Base-by-base conservation (phyloP, 768 basidiomycete species). In the Boletus fagicola region DNA sequence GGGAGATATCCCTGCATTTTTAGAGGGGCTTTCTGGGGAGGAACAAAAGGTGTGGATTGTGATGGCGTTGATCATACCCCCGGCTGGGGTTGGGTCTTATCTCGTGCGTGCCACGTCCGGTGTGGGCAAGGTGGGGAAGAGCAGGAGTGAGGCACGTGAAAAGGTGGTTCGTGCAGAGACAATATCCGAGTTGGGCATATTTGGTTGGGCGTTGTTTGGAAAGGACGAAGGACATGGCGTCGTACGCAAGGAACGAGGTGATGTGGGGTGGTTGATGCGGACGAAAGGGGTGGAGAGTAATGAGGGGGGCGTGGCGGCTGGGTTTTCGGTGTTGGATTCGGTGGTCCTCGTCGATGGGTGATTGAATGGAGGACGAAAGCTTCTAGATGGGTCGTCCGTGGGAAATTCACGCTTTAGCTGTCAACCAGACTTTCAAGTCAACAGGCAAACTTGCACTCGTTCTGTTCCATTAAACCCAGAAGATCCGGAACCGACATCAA, bases 201-300 rank as follows among this genome's bases (percentile, higher is more conserved):
- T 92, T 69, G 94, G 96, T 1, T 92, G 90, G 80, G 83, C 85
- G 2, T 69, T 98, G 60, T 95, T 97, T 67, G 84, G 85, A 20
- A 66, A n/a, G n/a, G n/a, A n/a, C n/a, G n/a, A 59, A 6, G 60
- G 60, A 0, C 9, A 68, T 12, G 74, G 73, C 5, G 66, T 74
- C 28, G 67, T 74, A 16, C 54, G 63, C 40, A 58, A 83, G 43
- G 74, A 79, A 53, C 87, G 93, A 68, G 79, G 80, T 60, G 83
- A 85, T 56, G 87, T 80, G 1, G 94, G 94, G 18, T 94, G 90
- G 81, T 66, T 98, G 66, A 80, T 97, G 49, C 75, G 94, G 62
- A 98, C 94, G 7, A 98, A 97, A 66, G 91, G 88, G 5, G 87
- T 84, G 67, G 92, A 93, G 43, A 91, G 86, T 55, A 88, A 98